phyloP scores from a whole-genome alignment of 2,329 filamentous ascomycete species.

The Epichloe elymi region DNA sequence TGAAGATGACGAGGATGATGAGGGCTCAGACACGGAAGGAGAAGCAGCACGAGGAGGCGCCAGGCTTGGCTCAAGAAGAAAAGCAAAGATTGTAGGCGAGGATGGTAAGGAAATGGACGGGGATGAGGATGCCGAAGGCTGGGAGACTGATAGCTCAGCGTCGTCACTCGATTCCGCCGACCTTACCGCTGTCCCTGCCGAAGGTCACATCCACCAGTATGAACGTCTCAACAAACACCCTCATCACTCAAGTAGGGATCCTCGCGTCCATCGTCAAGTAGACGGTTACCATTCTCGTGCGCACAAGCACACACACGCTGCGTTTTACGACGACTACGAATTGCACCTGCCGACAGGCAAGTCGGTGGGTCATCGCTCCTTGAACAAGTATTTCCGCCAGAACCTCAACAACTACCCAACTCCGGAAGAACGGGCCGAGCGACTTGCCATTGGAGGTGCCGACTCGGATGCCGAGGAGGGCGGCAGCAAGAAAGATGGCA shows the following conservation, averaged over 20 bases:
- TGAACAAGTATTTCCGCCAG: constrained; percentile 82
- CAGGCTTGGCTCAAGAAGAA: constrained; percentile 53
- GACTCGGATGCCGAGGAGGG: constrained; percentile 21
- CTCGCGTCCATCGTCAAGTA: constrained; percentile 57
- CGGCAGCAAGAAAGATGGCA: constrained; percentile 16
- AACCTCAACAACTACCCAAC: constrained; percentile 79
- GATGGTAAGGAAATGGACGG: constrained; percentile 39
- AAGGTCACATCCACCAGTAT: constrained; percentile 57
- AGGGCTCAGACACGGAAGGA: constrained; percentile 27
- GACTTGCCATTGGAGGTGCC: constrained; percentile 44
- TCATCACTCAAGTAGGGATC: constrained; percentile 61
- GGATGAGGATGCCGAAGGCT: constrained; percentile 56
- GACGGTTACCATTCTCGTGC: constrained; percentile 76
- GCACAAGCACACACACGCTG: constrained; percentile 58
- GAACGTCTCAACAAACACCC: constrained; percentile 58
- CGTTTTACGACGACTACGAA: constrained; percentile 87
- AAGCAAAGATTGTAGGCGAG: constrained; percentile 35
- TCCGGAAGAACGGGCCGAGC: constrained; percentile 59
- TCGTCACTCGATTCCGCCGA: constrained; percentile 82
- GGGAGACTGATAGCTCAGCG: constrained; percentile 90
- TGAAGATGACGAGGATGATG: constrained; percentile 47
- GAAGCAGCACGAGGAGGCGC: constrained; percentile 44
- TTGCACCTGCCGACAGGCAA: constrained; percentile 84
- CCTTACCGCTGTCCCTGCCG: constrained; percentile 64
- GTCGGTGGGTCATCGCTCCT: constrained; percentile 76